Base-by-base conservation (phyloP, 2,329 filamentous ascomycete genomes). In the Calonectria montana region DNA sequence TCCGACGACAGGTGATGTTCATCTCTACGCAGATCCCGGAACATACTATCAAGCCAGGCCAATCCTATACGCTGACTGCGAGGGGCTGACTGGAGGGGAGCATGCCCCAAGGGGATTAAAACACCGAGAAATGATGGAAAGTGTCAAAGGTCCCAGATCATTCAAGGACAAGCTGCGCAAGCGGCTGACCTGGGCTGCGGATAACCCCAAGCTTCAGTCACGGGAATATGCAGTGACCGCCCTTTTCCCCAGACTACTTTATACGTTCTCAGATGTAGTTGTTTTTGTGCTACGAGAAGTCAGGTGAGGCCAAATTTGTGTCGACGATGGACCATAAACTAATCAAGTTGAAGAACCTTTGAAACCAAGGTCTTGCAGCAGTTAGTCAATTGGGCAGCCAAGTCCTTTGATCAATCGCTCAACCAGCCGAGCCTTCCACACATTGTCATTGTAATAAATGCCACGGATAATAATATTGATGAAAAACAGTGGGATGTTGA, bases 181-280 rank as follows among this genome's bases (percentile, higher is more conserved):
- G 29, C 25, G 41, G 21, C 27, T 67, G n/a, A 29, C 55, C 23
- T 68, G 57, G 66, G 50, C 50, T 21, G 65, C 53, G n/a, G 53
- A 59, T 4, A 59, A 59, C 9, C 65, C 65, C 2, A 62, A 39
- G 23, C 37, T 53, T 7, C 57, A 65, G 27, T 70, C 67, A 15
- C 62, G 70, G 2, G 70, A 72, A 16, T 69, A 57, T 27, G 50
- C 66, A 9, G 67, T 72, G 16, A 72, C 31, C n/a, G 62, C 47
- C 8, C 62, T 72, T 3, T 72, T 70, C 41, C 70, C 70, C 8
- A 66, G 62, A 13, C 63, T 72, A n/a, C 53, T 72, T 3, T 72
- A 72, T 27, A 72, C 66, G 1, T 72, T 72, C 43, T 72, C 70
- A 1, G 70, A 72, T 35, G 70, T 72, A 4, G 67, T 72, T 15